Base-by-base conservation (phyloP, 2,329 filamentous ascomycete species). In the Leptographium flavum region DNA sequence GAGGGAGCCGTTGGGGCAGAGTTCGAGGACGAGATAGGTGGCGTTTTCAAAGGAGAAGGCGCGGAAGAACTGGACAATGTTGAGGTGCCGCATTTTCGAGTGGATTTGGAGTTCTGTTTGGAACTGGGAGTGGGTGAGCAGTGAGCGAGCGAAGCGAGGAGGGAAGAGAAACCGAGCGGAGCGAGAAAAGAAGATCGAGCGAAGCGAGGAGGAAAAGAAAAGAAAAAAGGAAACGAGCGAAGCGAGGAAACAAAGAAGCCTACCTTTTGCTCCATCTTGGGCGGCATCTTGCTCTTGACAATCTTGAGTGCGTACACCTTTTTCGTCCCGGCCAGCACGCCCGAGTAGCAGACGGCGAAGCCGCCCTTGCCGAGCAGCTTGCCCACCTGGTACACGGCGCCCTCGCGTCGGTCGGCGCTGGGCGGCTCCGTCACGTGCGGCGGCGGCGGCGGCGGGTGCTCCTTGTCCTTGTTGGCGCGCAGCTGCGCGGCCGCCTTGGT, bases 11-110 rank as follows among this genome's bases (percentile, higher is more conserved):
- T 96, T 96, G 44, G 87, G 82, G 61, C 92, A 98, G 38, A 98
- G 69, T 60, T 98, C 90, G 25, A 98, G 73, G 39, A 96, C 84
- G 41, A 98, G 83, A 56, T 94, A 98, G 47, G 92, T 96, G 60
- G 81, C 88, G 52, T 77, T 80, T 53, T 87, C 74, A 61, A 88
- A 94, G 13, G 88, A 83, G 60, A 98, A 98, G 30, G 92, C 92
- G 54, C 90, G 80, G 56, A 94, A 79, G 62, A 98, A 98, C 55
- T 90, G 83, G 51, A 98, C 92, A 53, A 98, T 90, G 61, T 95
- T 94, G 44, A 84, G 83, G 58, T 98, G 92, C 47, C 81, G 80
- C 79, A 98, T 90, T 61, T 96, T 98, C 37, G 92, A 95, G 65
- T 98, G 92, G 49, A 98, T 95, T 63, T 96, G 90, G 7, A 98